phyloP scores from a whole-genome alignment of 2,329 filamentous ascomycete species.

The Colletotrichum cereale region DNA sequence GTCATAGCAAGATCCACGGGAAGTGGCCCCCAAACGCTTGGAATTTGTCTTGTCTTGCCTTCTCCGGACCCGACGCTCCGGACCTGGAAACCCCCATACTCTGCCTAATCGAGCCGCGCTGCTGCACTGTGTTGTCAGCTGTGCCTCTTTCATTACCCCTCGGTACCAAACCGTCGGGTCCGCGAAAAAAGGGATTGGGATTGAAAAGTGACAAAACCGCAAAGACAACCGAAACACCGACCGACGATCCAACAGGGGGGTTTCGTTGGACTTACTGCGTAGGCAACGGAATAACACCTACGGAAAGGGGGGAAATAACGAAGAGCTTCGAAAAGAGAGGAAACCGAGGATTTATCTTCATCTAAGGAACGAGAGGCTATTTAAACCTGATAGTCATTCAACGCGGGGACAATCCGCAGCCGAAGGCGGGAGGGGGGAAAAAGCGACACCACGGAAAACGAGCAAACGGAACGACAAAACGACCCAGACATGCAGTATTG shows the following conservation, averaged over 20 bases:
- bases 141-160: constrained; percentile 15
- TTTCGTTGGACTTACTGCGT: too few species aligned
- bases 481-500: constrained; percentile 11
- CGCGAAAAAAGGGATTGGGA: constrained; percentile 20
- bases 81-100: neutral
- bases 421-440: constrained; percentile 4
- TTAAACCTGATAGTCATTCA: neutral
- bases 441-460: neutral
- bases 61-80: constrained; percentile 18
- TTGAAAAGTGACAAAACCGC: constrained; percentile 12
- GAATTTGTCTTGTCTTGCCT: neutral
- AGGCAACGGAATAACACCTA: neutral
- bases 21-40: neutral
- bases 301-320: neutral
- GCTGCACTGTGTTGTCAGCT: constrained; percentile 3
- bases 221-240: neutral
- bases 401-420: neutral
- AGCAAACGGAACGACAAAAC: neutral
- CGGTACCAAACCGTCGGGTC: constrained; percentile 31
- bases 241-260: neutral
- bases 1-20: neutral
- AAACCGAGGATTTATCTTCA: too few species aligned
- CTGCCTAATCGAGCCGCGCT: neutral
- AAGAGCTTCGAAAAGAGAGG: too few species aligned
- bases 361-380: neutral